Base-by-base conservation (phyloP, 495 filamentous ascomycete genomes). In the Penicillium verhagenii region DNA sequence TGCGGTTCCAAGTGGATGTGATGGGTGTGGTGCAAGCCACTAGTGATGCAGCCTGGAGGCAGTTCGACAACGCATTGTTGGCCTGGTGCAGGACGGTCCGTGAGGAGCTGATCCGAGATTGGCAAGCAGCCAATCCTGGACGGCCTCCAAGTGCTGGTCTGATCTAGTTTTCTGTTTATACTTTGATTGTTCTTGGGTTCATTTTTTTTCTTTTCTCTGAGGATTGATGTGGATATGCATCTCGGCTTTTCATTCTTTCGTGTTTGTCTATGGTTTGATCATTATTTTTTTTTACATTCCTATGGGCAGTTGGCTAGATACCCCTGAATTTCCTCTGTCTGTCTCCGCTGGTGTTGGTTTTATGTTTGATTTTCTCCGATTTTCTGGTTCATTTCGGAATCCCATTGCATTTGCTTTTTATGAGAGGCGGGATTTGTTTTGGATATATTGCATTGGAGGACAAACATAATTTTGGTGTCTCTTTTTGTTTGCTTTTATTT, bases 1-100 rank as follows among this genome's bases (percentile, higher is more conserved):
- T 90, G 18, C 82, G 89, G 54, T 77, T 97, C 50, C 85, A 90
- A 61, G 79, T 96, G 50, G 90, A 96, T 64, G 90, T 91, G 21
- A 86, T 92, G 76, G 90, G 85, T 10, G 86, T 97, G 11, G 92
- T 96, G 6, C 83, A 92, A 56, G 80, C 77, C 46, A 76, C 65
- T n/a, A 79, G 82, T 49, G 75, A 76, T 14, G 75, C 77, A 47
- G 85, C 88, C 10, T 96, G 90, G 91, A 75, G 75, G 53, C 80
- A 86, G 35, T 92, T 97, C 60, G 91, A 97, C 59, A 77, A 79
- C 20, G 90, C 90, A 18, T 73, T 97, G 26, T 72, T 89, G 64
- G 73, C 84, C 58, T 97, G 92, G 92, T 88, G 87, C 67, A 77
- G 72, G 50, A 81, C 77, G 37, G 90, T 94, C 1, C 78, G 92